phyloP scores from a whole-genome alignment of 1,284 basidiomycete genomes.

The Irpex sp. region DNA sequence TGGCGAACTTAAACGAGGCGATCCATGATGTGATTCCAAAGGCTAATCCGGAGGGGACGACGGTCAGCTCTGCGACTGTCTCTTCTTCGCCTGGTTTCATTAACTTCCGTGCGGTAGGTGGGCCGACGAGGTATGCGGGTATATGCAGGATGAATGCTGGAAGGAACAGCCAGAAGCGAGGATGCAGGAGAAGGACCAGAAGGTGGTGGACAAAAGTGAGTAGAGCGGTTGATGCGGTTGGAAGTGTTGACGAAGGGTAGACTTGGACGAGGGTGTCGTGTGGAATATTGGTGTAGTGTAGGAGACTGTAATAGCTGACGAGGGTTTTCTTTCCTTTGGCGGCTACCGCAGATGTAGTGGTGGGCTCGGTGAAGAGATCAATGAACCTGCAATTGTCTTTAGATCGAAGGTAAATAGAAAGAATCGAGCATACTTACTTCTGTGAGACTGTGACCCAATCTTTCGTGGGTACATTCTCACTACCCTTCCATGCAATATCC shows the following conservation, averaged over 20 bases:
- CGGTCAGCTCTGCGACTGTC: constrained; percentile 88
- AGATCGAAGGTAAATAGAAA: neutral
- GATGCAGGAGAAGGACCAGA: constrained; percentile 65
- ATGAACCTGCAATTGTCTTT: constrained; percentile 46
- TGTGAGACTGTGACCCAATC: constrained; percentile 80
- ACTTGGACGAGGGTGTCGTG: constrained; percentile 59
- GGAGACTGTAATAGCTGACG: constrained; percentile 80
- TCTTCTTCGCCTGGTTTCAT: constrained; percentile 74
- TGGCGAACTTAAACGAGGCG: constrained; percentile 8
- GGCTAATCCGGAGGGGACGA: constrained; percentile 77
- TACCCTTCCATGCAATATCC: constrained; percentile 81
- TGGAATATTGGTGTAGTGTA: constrained; percentile 75
- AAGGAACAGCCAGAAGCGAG: constrained; percentile 81
- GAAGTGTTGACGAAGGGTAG: constrained; percentile 63
- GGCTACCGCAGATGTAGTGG: constrained; percentile 32
- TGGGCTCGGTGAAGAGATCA: constrained; percentile 68
- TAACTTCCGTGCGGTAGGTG: constrained; percentile 64
- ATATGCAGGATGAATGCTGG: constrained; percentile 77
- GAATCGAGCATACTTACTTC: constrained; percentile 45
- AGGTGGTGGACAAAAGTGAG: constrained; percentile 73
- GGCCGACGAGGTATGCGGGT: constrained; percentile 78
- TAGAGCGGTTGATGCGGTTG: constrained; percentile 65
- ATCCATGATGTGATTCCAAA: constrained; percentile 31
- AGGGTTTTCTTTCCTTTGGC: constrained; percentile 46
- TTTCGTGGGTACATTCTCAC: constrained; percentile 64